Evolutionary conservation across 805 yeast species (phyloP), one percentile per base, ranked within the genome.

Genomic region (Candida morakotiae): DNA sequence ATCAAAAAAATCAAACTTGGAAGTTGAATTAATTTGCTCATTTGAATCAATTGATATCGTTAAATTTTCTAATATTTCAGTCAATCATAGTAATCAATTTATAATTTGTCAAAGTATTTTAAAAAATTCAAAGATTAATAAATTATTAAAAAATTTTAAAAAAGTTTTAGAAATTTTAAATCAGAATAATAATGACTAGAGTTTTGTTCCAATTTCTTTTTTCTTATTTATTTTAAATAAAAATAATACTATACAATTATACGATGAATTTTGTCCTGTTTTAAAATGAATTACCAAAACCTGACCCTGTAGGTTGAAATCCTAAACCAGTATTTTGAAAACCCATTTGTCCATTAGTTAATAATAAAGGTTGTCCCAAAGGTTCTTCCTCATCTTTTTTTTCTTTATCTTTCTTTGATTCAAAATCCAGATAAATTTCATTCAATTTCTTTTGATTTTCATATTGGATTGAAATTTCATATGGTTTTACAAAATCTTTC

Each of bases 401-500:
- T 47, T 75, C 81, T 40, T 77, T 72, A 33, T 75, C 77, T 52
- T 77, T 78, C 62, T 93, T 80, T 48, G 69, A 79, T 55, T 81
- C 78, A 58, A 86, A 73, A 52, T 86, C 93, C 37, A 70, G 69
- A 47, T 83, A 71, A 36, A 89, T 69, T 57, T 74, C 83, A 47
- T 76, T 67, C 43, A 88, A 60, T 43, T 75, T 71, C 48, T 73
- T 77, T 48, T 76, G 77, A 62, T 85, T 88, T 62, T 91, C 97
- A 51, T 81, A 82, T 53, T 81, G 79, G 46, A 84, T 68, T 28
- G 95, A 83, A 55, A 93, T 87, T 60, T 79, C 83, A 64, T 88
- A 93, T 38, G 99, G 98, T 70, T 85, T 89, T 47, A 85, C 81
- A 67, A 81, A 87, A 60, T 89, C 91, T 45, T 67, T 77, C 64